Conservation (phyloP, 345 rosid species). For the Corchorus capsularis region DNA sequence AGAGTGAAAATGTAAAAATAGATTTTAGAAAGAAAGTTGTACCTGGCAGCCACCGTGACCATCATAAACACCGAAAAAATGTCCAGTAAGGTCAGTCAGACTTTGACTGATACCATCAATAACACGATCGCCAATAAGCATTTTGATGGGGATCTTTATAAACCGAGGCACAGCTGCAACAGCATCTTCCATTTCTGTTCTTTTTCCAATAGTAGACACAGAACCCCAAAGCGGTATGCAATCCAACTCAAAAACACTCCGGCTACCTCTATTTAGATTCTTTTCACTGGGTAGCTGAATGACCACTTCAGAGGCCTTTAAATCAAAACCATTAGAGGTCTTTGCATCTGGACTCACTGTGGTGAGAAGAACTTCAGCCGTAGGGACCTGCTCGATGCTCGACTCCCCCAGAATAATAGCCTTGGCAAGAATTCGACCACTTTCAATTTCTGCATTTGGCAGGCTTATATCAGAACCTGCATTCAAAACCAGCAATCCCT, state of each 20-base stretch:
- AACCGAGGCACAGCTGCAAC: constrained; percentile 61
- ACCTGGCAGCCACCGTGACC: constrained; percentile 99
- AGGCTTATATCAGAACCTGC: constrained; percentile 54
- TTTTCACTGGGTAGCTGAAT: constrained; percentile 64
- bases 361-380: constrained; percentile 59
- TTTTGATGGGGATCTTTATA: constrained; percentile 72
- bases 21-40: constrained; percentile 11
- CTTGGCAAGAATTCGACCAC: constrained; percentile 53
- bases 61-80: constrained; percentile 93
- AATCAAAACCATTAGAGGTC: constrained; percentile 38
- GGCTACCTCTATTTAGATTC: constrained; percentile 44
- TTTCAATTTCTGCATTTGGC: constrained; percentile 50
- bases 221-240: constrained; percentile 90
- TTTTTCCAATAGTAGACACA: constrained; percentile 69
- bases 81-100: constrained; percentile 70
- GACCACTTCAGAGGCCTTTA: constrained; percentile 56
- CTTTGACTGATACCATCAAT: constrained; percentile 62
- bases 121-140: constrained; percentile 65
- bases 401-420: constrained; percentile 68
- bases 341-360: constrained; percentile 48
- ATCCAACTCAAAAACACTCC: constrained; percentile 80
- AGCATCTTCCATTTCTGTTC: constrained; percentile 95
- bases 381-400: constrained; percentile 58
- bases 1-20: constrained; percentile 7
- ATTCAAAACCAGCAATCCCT: constrained; percentile 59